Evolutionary conservation across 1,284 basidiomycete species (phyloP).

Genomic region (Neonothopanus nambi): DNA sequence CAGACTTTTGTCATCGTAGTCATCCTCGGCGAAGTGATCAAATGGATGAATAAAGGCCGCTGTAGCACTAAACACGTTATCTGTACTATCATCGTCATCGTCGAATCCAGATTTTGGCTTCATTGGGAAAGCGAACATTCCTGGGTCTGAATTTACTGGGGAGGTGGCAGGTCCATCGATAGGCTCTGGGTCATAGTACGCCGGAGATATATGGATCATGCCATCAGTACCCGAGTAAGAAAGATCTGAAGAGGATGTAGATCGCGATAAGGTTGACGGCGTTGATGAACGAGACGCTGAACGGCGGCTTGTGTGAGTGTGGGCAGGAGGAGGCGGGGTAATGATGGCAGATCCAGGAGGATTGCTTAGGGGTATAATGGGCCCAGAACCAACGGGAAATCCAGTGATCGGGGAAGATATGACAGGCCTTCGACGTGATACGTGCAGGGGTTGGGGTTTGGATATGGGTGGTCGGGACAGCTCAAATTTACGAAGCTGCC

Average conservation of each 20-base stretch:
- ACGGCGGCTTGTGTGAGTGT: conserved; percentile 23
- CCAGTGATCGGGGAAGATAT: conserved; percentile 24
- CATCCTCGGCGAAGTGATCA: conserved; percentile 36
- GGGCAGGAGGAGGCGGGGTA: conserved; percentile 29
- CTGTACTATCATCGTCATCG: conserved; percentile 19
- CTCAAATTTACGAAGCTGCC: conserved; percentile 77
- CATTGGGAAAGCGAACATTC: conserved; percentile 25
- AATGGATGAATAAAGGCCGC: conserved; percentile 61
- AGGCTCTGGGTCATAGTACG: conserved; percentile 60
- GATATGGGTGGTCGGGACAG: conserved; percentile 64
- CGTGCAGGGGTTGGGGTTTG: conserved; percentile 41
- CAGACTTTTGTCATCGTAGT: conserved; percentile 29
- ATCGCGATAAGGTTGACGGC: conserved; percentile 21
- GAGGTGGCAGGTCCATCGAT: conserved; percentile 56
- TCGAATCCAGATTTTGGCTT: conserved; percentile 23
- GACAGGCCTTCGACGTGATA: conserved; percentile 19
- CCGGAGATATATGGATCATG: conserved; percentile 60
- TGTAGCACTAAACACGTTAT: conserved; percentile 39
- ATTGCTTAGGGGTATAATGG: conserved; percentile 17
- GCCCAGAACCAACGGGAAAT: conserved; percentile 16
- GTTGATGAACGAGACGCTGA: conserved; percentile 27
- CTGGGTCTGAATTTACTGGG: conserved; percentile 27
- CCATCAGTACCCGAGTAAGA: conserved; percentile 24
- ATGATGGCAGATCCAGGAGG: conserved; percentile 21
- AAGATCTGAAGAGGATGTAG: conserved; percentile 21